Evolutionary conservation across 2,329 filamentous ascomycete genomes (phyloP), one percentile per base, ranked within the genome.

Genomic region (Xylaria sp.): DNA sequence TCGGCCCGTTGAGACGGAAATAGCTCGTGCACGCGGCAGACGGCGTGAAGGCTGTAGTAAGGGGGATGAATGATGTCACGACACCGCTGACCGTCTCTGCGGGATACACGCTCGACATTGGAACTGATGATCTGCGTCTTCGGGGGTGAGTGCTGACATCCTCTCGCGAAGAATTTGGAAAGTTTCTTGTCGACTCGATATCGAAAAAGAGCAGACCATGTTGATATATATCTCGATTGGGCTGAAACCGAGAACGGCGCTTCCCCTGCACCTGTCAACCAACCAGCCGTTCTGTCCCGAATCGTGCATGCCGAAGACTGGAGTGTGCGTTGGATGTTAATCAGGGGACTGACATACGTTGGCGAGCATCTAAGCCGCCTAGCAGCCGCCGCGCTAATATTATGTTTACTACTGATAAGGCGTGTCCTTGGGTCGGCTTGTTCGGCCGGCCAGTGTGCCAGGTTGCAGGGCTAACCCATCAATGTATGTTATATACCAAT

Each of bases 1-100:
- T 57, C 7, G 49, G 52, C 26, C 60, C 58, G 34, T 63, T 52
- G 6, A 59, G 56, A 39, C 60, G 46, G 39, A 52, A 63, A 17
- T 47, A 39, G 11, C 22, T 39, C 8, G 48, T 55, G 37, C 58
- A 63, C 41, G 18, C 43, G 5, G 49, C 18, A 3, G 52, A 44
- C 2, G 57, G 55, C 9, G 57, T 60, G 45, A 50, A 62, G 16
- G 26, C 16, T 4, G 54, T 60, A 1, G 60, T 56, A 2, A 60
- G 50, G 24, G 57, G 60, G 29, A 62, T 34, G 26, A 62, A 62
- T 18, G 55, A 54, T 11, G 52, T 62, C 4, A 62, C 55, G 4
- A 41, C 45, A 7, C 48, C 52, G 43, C 19, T 42, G 9, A 26
- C 40, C 19, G 51, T 55, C 21, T 41, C 47, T 17, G 44, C 45